Evolutionary conservation across 2,329 filamentous ascomycete species (phyloP).

Genomic region (Myotisia sp.): DNA sequence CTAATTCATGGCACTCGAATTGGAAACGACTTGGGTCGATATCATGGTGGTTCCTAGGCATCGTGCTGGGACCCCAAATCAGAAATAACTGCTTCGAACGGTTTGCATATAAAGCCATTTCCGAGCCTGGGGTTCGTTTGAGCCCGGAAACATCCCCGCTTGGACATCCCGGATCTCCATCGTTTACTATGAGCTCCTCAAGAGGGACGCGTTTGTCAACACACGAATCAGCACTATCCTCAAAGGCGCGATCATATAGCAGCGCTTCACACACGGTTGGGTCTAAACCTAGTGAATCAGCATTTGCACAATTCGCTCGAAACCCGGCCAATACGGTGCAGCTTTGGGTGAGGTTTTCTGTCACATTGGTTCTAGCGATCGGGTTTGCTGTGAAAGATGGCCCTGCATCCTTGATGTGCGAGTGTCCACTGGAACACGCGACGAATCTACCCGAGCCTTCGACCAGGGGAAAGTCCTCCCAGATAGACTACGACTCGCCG

Average conservation of each 20-base stretch:
- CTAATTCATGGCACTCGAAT: conserved; percentile 22
- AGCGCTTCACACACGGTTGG: too few relatives aligned
- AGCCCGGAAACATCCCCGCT: conserved; percentile 13
- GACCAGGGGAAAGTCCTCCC: too few relatives aligned
- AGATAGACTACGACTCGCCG: too few relatives aligned
- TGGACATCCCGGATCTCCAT: too few relatives aligned
- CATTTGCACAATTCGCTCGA: too few relatives aligned
- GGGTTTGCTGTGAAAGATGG: conserved; percentile 36
- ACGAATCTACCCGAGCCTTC: too few relatives aligned
- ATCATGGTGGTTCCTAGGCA: conserved; percentile 25
- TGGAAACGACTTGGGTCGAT: conserved; percentile 20
- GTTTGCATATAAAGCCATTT: neutral
- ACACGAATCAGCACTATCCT: too few relatives aligned
- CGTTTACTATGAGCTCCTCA: too few relatives aligned
- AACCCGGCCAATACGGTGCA: neutral
- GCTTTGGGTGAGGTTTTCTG: conserved; percentile 34
- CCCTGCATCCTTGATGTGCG: conserved; percentile 21
- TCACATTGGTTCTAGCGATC: conserved; percentile 35
- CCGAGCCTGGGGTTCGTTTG: too few relatives aligned
- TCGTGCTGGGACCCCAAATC: conserved; percentile 16
- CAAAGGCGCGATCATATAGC: too few relatives aligned
- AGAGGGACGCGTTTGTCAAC: too few relatives aligned
- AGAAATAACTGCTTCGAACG: conserved; percentile 11
- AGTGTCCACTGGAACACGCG: conserved; percentile 2
- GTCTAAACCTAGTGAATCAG: too few relatives aligned